Conservation (phyloP, 1,284 basidiomycete genomes). For the Ustilago bromivora region DNA sequence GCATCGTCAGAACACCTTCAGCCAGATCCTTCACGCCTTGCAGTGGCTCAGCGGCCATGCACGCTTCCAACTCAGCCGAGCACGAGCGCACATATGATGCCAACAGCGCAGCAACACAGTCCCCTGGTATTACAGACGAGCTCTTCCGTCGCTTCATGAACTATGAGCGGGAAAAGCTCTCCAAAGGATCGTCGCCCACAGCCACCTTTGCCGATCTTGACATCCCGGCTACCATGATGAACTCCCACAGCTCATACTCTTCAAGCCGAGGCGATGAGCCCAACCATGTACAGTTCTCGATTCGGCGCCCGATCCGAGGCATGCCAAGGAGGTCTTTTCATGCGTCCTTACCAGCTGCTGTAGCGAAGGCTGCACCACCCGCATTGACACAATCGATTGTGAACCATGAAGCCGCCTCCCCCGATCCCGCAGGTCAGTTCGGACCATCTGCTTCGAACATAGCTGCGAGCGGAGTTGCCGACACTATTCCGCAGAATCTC, state of each 20-base stretch:
- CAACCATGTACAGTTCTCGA: background rate
- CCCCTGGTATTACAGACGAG: constrained; percentile 26
- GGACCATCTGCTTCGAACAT: background rate
- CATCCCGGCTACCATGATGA: background rate
- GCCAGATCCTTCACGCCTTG: constrained; percentile 9
- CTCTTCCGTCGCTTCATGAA: constrained; percentile 40
- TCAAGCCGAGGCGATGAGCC: background rate
- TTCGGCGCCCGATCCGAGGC: constrained; percentile 17
- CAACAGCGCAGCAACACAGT: background rate
- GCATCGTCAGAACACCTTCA: background rate
- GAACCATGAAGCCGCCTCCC: background rate
- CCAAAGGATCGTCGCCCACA: background rate
- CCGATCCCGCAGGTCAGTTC: background rate
- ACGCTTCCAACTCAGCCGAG: constrained; percentile 2
- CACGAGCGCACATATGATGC: background rate
- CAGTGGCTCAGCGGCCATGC: constrained; percentile 8
- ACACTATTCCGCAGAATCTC: constrained; percentile 14
- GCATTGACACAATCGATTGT: background rate
- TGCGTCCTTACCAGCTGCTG: background rate
- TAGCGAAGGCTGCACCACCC: background rate
- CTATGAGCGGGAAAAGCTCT: constrained; percentile 10
- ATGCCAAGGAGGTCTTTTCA: constrained; percentile 16
- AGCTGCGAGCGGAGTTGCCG: too few relatives aligned
- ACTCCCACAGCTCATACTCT: background rate
- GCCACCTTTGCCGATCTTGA: background rate